A percentile compares a stretch with the other conserved stretches of the same genome.
These are phyloP conservation scores for Phaffia tasmanica DNA, from an alignment of 768 basidiomycete genomes.

Conservation along the genomic window DNA sequence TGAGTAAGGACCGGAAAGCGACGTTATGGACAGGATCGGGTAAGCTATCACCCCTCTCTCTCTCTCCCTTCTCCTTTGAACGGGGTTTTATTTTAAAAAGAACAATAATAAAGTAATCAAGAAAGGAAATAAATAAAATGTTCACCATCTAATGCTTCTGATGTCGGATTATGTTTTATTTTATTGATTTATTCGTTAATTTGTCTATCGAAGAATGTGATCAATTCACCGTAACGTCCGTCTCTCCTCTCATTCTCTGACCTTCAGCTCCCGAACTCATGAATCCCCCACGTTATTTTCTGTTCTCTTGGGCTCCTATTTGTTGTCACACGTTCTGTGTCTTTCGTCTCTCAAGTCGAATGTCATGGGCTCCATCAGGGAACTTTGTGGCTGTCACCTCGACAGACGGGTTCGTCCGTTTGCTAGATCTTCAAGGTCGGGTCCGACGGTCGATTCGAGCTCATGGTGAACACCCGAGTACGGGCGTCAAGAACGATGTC, in stretches of 20 bases:
- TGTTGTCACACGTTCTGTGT: too few relatives aligned
- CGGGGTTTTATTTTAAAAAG: too few relatives aligned
- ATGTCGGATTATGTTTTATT: too few relatives aligned
- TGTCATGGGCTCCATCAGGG: slow-evolving; percentile 31
- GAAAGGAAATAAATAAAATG: too few relatives aligned
- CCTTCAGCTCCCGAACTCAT: slow-evolving; percentile 23
- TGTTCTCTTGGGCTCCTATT: too few relatives aligned
- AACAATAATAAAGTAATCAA: too few relatives aligned
- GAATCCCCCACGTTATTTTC: too few relatives aligned
- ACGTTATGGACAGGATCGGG: slow-evolving; percentile 24
- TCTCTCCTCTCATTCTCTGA: background rate
- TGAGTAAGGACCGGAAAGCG: slow-evolving; percentile 19
- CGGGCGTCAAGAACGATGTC: slow-evolving; percentile 16
- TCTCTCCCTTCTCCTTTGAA: too few relatives aligned
- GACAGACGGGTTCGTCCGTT: slow-evolving; percentile 33
- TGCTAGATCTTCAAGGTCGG: slow-evolving; percentile 28
- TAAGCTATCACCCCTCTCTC: too few relatives aligned
- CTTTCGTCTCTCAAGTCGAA: slow-evolving; percentile 29
- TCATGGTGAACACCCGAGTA: slow-evolving; percentile 18
- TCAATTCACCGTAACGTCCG: slow-evolving; percentile 2
- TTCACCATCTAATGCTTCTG: too few relatives aligned
- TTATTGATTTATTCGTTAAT: too few relatives aligned
- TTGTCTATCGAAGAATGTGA: slow-evolving; percentile 1
- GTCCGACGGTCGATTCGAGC: slow-evolving; percentile 11
- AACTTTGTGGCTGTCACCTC: slow-evolving; percentile 30